Evolutionary conservation across 305 asterid genomes (phyloP).

Genomic region (Fraxinus angustifolia): DNA sequence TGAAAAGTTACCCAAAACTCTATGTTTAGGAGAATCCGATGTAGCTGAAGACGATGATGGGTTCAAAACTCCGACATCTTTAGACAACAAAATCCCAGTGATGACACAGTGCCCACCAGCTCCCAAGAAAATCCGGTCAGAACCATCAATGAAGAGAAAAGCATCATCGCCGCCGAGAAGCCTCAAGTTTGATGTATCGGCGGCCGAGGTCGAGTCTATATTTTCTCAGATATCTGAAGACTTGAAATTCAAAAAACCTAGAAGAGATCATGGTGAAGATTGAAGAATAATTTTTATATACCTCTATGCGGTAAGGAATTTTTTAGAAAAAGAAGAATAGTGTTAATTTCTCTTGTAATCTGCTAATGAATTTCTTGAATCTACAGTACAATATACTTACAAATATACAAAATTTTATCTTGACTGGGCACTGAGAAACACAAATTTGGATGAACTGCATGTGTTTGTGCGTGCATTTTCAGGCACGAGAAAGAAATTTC

Average conservation of each 20-base stretch:
- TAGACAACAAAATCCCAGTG: constrained; percentile 45
- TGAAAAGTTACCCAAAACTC: background rate
- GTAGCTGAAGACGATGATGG: constrained; percentile 38
- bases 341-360: background rate
- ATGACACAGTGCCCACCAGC: constrained; percentile 48
- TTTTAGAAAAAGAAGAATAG: background rate
- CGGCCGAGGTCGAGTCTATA: background rate
- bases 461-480: background rate
- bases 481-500: background rate
- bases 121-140: constrained; percentile 34
- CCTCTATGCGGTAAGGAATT: background rate
- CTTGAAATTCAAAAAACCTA: constrained; percentile 10
- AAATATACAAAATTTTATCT: background rate
- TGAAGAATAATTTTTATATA: background rate
- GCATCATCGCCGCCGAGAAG: constrained; percentile 13
- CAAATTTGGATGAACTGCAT: background rate
- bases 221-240: background rate
- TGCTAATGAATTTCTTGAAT: background rate
- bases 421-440: background rate
- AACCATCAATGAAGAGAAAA: constrained; percentile 34
- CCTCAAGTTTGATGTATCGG: constrained; percentile 7
- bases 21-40: constrained; percentile 9
- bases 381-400: background rate
- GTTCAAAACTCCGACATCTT: constrained; percentile 47
- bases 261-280: background rate